Conservation (phyloP, 345 rosid species). For the Bruguiera sexangula region DNA sequence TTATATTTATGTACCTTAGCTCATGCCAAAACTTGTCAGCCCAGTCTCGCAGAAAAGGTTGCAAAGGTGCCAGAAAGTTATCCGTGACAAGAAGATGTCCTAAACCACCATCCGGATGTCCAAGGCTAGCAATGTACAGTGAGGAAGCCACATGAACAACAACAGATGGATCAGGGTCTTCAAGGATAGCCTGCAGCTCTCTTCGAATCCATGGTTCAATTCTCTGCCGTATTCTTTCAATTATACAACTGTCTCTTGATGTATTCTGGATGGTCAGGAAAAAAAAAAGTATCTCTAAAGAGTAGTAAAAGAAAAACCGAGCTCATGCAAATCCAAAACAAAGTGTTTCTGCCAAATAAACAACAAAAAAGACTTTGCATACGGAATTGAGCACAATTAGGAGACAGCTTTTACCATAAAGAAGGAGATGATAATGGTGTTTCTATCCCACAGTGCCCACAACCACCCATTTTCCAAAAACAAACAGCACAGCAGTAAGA, state of each 20-base stretch:
- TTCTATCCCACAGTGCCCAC: background rate
- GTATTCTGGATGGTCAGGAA: constrained; percentile 25
- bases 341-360: constrained; percentile 1
- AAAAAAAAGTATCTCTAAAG: background rate
- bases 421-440: background rate
- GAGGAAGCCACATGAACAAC: constrained; percentile 64
- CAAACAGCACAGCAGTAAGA: too few species aligned
- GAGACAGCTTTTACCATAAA: background rate
- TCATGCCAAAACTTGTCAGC: constrained; percentile 71
- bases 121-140: constrained; percentile 44
- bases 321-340: background rate
- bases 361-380: background rate
- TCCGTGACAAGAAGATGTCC: constrained; percentile 20
- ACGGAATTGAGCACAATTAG: background rate
- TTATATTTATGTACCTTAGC: constrained; percentile 38
- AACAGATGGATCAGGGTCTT: constrained; percentile 65
- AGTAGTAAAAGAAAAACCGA: background rate
- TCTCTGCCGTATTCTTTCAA: constrained; percentile 38
- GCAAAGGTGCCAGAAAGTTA: constrained; percentile 40
- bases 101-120: constrained; percentile 21
- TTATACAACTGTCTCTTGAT: constrained; percentile 26
- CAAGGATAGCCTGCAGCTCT: constrained; percentile 65
- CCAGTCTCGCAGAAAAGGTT: constrained; percentile 39
- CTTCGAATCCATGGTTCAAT: constrained; percentile 71
- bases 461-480: background rate